Evolutionary conservation across 345 rosid genomes (phyloP), one percentile per base, ranked within the genome.

Genomic region (Arabis hirsuta): DNA sequence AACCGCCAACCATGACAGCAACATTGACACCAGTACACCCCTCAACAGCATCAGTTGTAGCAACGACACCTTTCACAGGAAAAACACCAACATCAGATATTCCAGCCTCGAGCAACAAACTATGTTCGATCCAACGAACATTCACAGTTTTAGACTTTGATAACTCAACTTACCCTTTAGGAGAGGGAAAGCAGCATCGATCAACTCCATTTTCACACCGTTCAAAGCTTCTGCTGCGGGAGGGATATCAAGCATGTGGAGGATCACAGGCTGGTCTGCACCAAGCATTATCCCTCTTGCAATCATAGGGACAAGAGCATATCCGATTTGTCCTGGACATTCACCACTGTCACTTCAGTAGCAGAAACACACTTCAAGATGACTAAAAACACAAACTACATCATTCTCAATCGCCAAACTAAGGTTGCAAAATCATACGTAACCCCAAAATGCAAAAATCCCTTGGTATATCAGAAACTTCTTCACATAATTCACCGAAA

Each of bases 231-330:
- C 99, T 0, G 98, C 99, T 41, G 99, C 99, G 26, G 88, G 90
- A 47, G 94, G 87, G 67, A 91, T 95, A 83, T 95, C 99, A 55
- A 95, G 96, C 99, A 95, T 90, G 84, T 95, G 98, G 66, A 95
- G 90, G 78, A 95, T 91, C 71, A 95, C 98, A 52, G 99, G 99
- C 85, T 95, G 99, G 81, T 90, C 96, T 2, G 92, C 61, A 69
- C 99, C 99, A 74, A 95, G 84, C 99, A 95, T 95, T 63, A 90
- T 82, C 32, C 99, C 99, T 65, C 99, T 82, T 12, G 98, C 99
- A 78, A 95, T 86, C 99, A 91, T 91, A 47, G 99, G 99, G 0
- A 91, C 99, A 43, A 95, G 96, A 5, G 99, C 98, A 84, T 95
- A 95, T 76, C 98, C 99, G 50, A 95, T 95, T 95, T 95, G 96